Evolutionary conservation across 495 filamentous ascomycete species (phyloP).

Genomic region (Clavariopsis aquatica): DNA sequence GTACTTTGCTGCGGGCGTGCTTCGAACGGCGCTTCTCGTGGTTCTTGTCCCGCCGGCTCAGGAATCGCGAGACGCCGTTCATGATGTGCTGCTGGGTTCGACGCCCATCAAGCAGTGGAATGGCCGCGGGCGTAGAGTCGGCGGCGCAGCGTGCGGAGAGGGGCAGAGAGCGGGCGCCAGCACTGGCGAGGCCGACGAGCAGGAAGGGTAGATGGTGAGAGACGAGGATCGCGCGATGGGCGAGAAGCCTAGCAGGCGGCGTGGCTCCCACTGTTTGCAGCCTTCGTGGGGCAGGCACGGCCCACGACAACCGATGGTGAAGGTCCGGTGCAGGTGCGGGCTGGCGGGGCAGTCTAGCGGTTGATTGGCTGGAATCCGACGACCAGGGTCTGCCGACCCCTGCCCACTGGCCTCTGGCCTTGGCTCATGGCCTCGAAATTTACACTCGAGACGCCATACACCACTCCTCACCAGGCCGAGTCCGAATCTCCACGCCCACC

Average conservation of each 20-base stretch:
- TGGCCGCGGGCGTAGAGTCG: conserved; percentile 2
- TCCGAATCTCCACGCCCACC: background rate
- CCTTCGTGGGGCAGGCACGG: background rate
- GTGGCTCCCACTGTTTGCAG: background rate
- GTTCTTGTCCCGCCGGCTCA: conserved; percentile 72
- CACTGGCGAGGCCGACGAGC: no score
- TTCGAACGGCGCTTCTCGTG: conserved; percentile 49
- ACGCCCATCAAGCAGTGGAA: conserved; percentile 27
- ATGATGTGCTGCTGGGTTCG: conserved; percentile 42
- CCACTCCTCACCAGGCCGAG: background rate
- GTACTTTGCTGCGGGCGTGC: conserved; percentile 36
- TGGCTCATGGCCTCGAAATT: conserved; percentile 2
- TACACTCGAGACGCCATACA: background rate
- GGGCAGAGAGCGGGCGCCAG: no score
- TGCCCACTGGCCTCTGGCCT: background rate
- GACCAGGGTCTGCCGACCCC: conserved; percentile 2
- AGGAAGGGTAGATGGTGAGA: no score
- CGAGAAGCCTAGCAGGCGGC: background rate
- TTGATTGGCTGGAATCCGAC: background rate
- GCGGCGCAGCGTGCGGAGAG: background rate
- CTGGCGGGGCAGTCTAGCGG: background rate
- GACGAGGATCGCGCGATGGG: background rate
- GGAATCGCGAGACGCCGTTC: conserved; percentile 67
- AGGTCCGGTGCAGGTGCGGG: background rate
- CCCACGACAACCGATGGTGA: background rate